These are phyloP conservation scores for Linnemannia hyalina DNA, from an alignment of 192 early-diverging fungal species.

Conservation along the genomic window DNA sequence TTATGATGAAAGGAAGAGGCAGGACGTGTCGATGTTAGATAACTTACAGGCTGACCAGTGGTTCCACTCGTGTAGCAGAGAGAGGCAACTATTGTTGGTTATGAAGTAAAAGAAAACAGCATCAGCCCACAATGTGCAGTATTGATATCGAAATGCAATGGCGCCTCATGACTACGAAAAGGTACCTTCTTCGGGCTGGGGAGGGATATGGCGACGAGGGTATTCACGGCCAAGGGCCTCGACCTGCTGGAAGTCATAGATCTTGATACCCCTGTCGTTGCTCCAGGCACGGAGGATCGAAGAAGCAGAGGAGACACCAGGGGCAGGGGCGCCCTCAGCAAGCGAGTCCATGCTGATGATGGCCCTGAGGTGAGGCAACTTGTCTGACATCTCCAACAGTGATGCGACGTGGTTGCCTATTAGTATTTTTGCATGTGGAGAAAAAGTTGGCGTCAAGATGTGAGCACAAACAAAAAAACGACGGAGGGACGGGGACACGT, in stretches of 20 bases:
- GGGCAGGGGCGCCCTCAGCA: conserved; percentile 47
- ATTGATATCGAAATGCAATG: not conserved
- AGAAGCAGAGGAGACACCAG: conserved; percentile 13
- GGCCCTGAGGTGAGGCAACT: conserved; percentile 74
- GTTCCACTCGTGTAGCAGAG: conserved; percentile 90
- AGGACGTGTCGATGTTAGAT: not conserved
- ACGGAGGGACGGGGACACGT: not conserved
- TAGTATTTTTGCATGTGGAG: not conserved
- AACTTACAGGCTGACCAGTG: conserved; percentile 79
- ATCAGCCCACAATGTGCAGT: not conserved
- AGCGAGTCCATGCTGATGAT: conserved; percentile 81
- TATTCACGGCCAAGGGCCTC: conserved; percentile 70
- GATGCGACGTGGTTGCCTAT: conserved; percentile 20
- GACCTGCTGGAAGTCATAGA: conserved; percentile 70
- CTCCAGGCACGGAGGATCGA: conserved; percentile 64
- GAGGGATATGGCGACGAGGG: conserved; percentile 64
- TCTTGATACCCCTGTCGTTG: conserved; percentile 65
- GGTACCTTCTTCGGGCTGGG: conserved; percentile 69
- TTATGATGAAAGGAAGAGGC: not conserved
- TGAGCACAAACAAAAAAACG: not conserved
- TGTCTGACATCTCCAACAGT: conserved; percentile 28
- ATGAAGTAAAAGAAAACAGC: not conserved
- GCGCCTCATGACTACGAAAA: not conserved
- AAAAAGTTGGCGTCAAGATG: conserved; percentile 3
- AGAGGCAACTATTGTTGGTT: conserved; percentile 55